Evolutionary conservation across 2,329 filamentous ascomycete species (phyloP).

Genomic region (Cladorrhinum sp.): DNA sequence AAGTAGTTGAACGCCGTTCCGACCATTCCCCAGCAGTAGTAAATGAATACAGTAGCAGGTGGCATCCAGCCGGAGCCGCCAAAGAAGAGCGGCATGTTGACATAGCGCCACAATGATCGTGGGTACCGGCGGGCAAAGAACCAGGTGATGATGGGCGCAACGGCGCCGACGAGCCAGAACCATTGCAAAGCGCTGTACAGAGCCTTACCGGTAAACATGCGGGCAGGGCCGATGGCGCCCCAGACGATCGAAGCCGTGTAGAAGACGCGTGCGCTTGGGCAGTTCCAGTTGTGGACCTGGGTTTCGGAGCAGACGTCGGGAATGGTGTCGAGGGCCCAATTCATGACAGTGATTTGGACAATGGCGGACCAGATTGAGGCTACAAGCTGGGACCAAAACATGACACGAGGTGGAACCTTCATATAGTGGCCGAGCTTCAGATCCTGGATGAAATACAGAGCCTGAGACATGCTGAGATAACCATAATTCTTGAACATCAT

Average conservation of each 20-base stretch:
- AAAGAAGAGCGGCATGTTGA: constrained; percentile 67
- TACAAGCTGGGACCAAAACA: constrained; percentile 59
- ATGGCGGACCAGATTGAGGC: constrained; percentile 61
- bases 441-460: constrained; percentile 62
- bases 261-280: constrained; percentile 53
- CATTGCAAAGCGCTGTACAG: constrained; percentile 64
- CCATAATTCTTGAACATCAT: constrained; percentile 78
- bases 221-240: constrained; percentile 68
- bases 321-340: constrained; percentile 63
- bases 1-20: constrained; percentile 68
- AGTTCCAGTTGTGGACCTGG: constrained; percentile 56
- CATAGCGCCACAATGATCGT: constrained; percentile 59
- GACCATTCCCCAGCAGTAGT: constrained; percentile 67
- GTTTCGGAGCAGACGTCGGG: constrained; percentile 55
- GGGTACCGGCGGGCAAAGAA: constrained; percentile 60
- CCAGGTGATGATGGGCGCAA: constrained; percentile 63
- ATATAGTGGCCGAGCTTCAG: constrained; percentile 69
- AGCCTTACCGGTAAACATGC: constrained; percentile 63
- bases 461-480: constrained; percentile 66
- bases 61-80: constrained; percentile 62
- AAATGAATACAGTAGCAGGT: constrained; percentile 68
- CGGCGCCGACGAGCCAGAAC: constrained; percentile 67
- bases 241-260: constrained; percentile 71
- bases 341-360: constrained; percentile 63
- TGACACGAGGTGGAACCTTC: constrained; percentile 59